Conservation (phyloP, 176 grass and related monocot genomes). For the Oryza glaberrima region DNA sequence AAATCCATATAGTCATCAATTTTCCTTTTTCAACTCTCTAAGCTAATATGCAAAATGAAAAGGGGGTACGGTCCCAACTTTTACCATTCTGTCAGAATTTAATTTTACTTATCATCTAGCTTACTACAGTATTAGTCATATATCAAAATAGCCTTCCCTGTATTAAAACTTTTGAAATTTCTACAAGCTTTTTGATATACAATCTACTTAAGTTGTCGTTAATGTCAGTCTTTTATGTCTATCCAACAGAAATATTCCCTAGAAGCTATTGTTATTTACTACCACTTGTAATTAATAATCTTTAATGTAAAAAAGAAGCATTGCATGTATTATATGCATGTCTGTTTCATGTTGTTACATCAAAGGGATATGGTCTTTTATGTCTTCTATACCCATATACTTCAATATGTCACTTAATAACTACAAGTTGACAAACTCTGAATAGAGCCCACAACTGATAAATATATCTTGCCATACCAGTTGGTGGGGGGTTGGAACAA, state of each 20-base stretch:
- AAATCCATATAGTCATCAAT: background rate
- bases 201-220: background rate
- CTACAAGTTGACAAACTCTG: constrained; percentile 38
- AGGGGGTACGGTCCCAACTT: background rate
- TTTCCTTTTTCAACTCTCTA: background rate
- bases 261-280: background rate
- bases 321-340: constrained; percentile 11
- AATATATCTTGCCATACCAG: constrained; percentile 24
- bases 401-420: constrained; percentile 31
- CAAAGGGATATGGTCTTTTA: constrained; percentile 30
- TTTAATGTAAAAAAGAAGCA: constrained; percentile 14
- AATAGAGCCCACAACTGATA: constrained; percentile 30
- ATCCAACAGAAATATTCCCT: constrained; percentile 20
- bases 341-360: constrained; percentile 37
- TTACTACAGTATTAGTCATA: background rate
- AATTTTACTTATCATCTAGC: constrained; percentile 5
- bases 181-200: background rate
- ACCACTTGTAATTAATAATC: background rate
- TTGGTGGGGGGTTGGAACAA: constrained; percentile 36
- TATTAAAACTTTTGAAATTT: background rate
- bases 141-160: background rate
- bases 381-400: constrained; percentile 31
- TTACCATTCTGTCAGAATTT: background rate
- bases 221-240: constrained; percentile 9
- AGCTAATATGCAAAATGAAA: background rate